phyloP scores from a whole-genome alignment of 805 yeast genomes.

The Starmerella asiatica region DNA sequence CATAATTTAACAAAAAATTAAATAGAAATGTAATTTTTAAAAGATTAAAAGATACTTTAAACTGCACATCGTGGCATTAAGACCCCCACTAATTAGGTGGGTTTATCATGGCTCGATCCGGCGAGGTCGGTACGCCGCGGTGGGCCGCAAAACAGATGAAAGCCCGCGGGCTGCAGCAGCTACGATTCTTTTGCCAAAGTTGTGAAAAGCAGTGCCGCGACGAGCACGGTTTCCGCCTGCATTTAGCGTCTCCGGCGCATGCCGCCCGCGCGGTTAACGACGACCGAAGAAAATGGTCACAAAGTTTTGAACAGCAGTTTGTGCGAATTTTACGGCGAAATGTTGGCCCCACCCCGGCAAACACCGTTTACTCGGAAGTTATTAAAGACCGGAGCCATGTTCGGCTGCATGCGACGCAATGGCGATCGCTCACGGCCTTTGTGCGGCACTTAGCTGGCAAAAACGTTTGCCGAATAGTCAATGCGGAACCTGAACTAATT shows the following conservation, averaged over 20 bases:
- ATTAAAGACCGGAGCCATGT: conserved; percentile 71
- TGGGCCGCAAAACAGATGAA: conserved; percentile 63
- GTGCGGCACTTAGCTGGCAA: conserved; percentile 42
- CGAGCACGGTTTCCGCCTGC: conserved; percentile 89
- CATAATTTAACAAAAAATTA: too few species aligned
- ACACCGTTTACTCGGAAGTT: conserved; percentile 79
- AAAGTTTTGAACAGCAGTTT: conserved; percentile 50
- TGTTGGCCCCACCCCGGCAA: conserved; percentile 68
- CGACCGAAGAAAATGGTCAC: conserved; percentile 45
- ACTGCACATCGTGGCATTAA: too few species aligned
- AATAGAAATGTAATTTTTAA: too few species aligned
- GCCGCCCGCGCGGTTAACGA: conserved; percentile 38
- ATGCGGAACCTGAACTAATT: conserved; percentile 6
- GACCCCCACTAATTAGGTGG: too few species aligned
- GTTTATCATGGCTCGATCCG: conserved; percentile 1
- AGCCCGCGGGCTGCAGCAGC: conserved; percentile 71
- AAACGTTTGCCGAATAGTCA: conserved; percentile 33
- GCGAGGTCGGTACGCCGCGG: conserved; percentile 46
- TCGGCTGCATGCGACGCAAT: conserved; percentile 81
- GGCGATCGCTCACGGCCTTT: conserved; percentile 58
- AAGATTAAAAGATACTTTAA: too few species aligned
- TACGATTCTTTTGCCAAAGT: conserved; percentile 75
- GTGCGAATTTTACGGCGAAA: conserved; percentile 43
- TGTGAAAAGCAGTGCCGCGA: conserved; percentile 92
- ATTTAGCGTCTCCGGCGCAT: conserved; percentile 72